Conservation (phyloP, 2,329 filamentous ascomycete genomes). For the Diaporthe citriasiana region DNA sequence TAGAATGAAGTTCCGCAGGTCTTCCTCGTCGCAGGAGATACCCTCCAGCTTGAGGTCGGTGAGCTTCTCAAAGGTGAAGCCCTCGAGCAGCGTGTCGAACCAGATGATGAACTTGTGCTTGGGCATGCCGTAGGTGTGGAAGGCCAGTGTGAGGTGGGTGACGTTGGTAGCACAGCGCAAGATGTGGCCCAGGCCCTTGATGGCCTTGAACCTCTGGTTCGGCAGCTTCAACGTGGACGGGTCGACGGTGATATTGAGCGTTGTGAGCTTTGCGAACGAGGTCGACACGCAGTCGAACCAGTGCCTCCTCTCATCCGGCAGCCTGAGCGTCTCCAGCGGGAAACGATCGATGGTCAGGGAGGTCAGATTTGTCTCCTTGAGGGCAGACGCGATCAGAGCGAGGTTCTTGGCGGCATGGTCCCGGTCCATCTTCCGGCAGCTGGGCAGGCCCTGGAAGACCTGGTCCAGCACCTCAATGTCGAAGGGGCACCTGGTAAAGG, state of each 20-base stretch:
- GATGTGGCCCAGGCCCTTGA: conserved; percentile 60
- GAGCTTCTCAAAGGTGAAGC: conserved; percentile 55
- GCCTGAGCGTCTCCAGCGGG: conserved; percentile 59
- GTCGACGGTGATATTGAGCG: conserved; percentile 58
- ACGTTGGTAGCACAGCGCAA: conserved; percentile 56
- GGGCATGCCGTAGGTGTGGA: conserved; percentile 57
- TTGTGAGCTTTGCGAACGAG: conserved; percentile 56
- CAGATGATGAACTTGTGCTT: conserved; percentile 57
- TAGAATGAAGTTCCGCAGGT: conserved; percentile 59
- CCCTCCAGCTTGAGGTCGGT: conserved; percentile 60
- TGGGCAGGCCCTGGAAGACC: conserved; percentile 54
- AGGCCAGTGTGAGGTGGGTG: conserved; percentile 56
- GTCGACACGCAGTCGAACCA: conserved; percentile 58
- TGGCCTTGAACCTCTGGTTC: conserved; percentile 54
- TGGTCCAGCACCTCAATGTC: conserved; percentile 55
- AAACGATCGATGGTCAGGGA: conserved; percentile 60
- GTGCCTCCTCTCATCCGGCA: conserved; percentile 53
- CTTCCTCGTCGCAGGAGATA: conserved; percentile 59
- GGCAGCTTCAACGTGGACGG: conserved; percentile 55
- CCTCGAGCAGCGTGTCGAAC: conserved; percentile 56
- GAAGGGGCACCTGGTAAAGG: conserved; percentile 58
- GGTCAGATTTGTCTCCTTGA: conserved; percentile 53
- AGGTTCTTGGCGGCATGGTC: conserved; percentile 56
- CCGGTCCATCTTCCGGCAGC: conserved; percentile 57
- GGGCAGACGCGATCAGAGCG: conserved; percentile 55